phyloP scores from a whole-genome alignment of 768 basidiomycete species.

The Tulasnella calospora region DNA sequence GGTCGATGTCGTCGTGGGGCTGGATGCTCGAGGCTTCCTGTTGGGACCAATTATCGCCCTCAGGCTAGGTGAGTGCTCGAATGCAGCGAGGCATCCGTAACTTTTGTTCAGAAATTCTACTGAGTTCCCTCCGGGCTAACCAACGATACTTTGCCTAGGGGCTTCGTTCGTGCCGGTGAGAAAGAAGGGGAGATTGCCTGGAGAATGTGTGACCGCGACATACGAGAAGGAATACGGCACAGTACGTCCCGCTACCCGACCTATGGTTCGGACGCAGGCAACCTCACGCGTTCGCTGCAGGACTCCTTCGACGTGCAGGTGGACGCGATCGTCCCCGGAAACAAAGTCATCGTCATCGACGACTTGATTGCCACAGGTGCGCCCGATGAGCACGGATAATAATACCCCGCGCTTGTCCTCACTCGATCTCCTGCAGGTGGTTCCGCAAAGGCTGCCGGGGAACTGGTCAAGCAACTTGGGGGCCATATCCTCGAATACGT shows the following conservation, averaged over 20 bases:
- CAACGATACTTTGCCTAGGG: constrained; percentile 33
- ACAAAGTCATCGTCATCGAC: constrained; percentile 83
- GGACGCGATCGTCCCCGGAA: constrained; percentile 73
- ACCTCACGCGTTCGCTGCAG: constrained; percentile 40
- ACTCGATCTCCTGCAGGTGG: constrained; percentile 53
- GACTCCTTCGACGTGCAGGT: constrained; percentile 96
- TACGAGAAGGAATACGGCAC: constrained; percentile 92
- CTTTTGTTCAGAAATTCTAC: neutral
- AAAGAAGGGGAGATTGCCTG: constrained; percentile 93
- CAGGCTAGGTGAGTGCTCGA: constrained; percentile 48
- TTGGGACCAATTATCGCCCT: constrained; percentile 89
- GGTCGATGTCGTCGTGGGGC: constrained; percentile 87
- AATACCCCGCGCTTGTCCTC: constrained; percentile 5
- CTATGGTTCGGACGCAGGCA: neutral
- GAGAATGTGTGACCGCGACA: constrained; percentile 61
- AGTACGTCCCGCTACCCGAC: constrained; percentile 40
- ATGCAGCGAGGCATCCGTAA: neutral
- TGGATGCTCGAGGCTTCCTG: constrained; percentile 95
- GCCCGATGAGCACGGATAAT: constrained; percentile 28
- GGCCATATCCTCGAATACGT: constrained; percentile 87
- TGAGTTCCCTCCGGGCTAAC: neutral
- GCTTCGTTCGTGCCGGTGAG: constrained; percentile 95
- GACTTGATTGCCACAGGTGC: constrained; percentile 93
- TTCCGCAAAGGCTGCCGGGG: constrained; percentile 86
- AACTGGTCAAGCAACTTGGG: constrained; percentile 76